A percentile compares a stretch with the other conserved stretches of the same genome.
These are phyloP conservation scores for Saccharomycopsis vini DNA, from an alignment of 805 yeast species.

Conservation along the genomic window DNA sequence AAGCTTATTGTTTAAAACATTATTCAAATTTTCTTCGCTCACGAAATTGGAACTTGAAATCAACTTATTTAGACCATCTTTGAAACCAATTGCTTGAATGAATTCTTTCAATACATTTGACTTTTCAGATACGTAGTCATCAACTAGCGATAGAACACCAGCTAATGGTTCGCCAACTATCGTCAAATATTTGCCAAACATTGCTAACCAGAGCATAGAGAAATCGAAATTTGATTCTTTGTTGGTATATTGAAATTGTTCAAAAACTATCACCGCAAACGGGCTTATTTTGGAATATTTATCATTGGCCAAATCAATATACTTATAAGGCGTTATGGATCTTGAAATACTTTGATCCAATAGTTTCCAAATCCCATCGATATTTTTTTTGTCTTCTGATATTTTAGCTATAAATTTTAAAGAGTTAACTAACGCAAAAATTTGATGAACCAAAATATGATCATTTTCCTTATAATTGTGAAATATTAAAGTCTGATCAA, in stretches of 20 bases:
- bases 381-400: slow-evolving; percentile 14
- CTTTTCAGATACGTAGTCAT: too few species aligned
- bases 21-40: neutral
- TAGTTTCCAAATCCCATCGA: slow-evolving; percentile 44
- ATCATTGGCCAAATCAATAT: slow-evolving; percentile 48
- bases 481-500: slow-evolving; percentile 47
- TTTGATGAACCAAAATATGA: slow-evolving; percentile 41
- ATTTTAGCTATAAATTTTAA: slow-evolving; percentile 25
- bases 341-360: slow-evolving; percentile 73
- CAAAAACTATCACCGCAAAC: slow-evolving; percentile 46
- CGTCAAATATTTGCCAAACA: slow-evolving; percentile 38
- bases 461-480: slow-evolving; percentile 27
- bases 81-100: too few species aligned
- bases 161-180: slow-evolving; percentile 50
- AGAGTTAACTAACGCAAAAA: slow-evolving; percentile 45
- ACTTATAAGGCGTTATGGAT: slow-evolving; percentile 73
- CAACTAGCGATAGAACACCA: slow-evolving; percentile 8
- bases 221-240: slow-evolving; percentile 23
- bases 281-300: slow-evolving; percentile 40
- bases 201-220: slow-evolving; percentile 40
- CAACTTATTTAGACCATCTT: neutral
- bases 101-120: too few species aligned
- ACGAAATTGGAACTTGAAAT: neutral
- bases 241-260: slow-evolving; percentile 57
- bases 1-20: slow-evolving; percentile 1